Conservation (phyloP, 1,284 basidiomycete species). For the Sanghuangporus baumii region DNA sequence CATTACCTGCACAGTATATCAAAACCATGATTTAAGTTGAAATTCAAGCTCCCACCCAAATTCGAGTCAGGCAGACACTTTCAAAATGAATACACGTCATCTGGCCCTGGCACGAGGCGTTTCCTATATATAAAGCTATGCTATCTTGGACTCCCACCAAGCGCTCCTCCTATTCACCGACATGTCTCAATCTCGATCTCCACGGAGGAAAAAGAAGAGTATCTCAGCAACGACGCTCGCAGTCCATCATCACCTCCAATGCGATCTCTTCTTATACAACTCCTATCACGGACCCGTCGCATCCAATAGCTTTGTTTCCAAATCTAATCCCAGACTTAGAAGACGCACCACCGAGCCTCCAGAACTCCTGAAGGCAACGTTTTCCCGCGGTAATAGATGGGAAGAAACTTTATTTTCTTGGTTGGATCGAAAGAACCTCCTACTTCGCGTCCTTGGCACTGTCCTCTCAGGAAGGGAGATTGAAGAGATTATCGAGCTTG, state of each 20-base stretch:
- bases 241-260: slow-evolving; percentile 38
- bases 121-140: not conserved
- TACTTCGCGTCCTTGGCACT: slow-evolving; percentile 32
- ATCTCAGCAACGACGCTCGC: slow-evolving; percentile 42
- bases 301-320: slow-evolving; percentile 4
- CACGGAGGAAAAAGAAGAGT: slow-evolving; percentile 1
- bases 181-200: not conserved
- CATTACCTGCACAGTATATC: too few relatives aligned
- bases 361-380: slow-evolving; percentile 34
- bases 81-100: not conserved
- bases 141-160: not conserved
- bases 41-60: not conserved
- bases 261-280: slow-evolving; percentile 43
- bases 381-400: slow-evolving; percentile 45
- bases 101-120: not conserved
- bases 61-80: not conserved
- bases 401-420: slow-evolving; percentile 39
- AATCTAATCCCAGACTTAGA: not conserved
- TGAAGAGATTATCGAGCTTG: slow-evolving; percentile 34
- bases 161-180: not conserved
- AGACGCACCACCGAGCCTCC: slow-evolving; percentile 21
- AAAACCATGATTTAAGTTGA: not conserved
- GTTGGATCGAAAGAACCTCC: slow-evolving; percentile 37
- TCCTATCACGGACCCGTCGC: slow-evolving; percentile 28
- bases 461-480: slow-evolving; percentile 31